Conservation (phyloP, 352 stramenopile species). For the Pythium oligandrum region DNA sequence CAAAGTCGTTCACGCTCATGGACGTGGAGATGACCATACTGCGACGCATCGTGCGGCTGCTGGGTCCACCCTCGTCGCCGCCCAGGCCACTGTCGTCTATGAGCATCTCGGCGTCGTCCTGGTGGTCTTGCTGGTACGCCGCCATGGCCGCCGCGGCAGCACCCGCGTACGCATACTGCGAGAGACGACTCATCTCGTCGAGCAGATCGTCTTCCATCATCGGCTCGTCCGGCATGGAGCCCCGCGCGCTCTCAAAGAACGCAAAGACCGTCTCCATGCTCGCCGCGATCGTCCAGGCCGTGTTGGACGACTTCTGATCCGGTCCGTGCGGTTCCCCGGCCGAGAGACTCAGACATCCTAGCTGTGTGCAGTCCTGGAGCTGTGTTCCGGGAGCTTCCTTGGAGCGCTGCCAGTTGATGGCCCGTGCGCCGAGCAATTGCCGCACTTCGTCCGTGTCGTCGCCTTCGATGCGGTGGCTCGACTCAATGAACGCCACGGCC, state of each 20-base stretch:
- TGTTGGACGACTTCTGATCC: conserved; percentile 77
- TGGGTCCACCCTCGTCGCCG: conserved; percentile 10
- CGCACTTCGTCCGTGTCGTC: conserved; percentile 69
- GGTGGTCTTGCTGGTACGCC: conserved; percentile 48
- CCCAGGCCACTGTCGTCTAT: conserved; percentile 27
- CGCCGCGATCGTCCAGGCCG: conserved; percentile 74
- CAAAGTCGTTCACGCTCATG: conserved; percentile 86
- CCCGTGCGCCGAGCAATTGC: conserved; percentile 52
- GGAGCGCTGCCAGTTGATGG: conserved; percentile 81
- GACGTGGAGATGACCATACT: conserved; percentile 82
- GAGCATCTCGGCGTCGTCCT: conserved; percentile 72
- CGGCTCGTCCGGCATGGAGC: conserved; percentile 71
- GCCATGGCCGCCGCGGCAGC: conserved; percentile 41
- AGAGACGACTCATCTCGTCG: conserved; percentile 75
- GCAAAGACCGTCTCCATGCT: conserved; percentile 84
- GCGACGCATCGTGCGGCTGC: conserved; percentile 36
- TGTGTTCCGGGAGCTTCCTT: conserved; percentile 64
- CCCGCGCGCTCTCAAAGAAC: conserved; percentile 78
- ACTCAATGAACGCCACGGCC: conserved; percentile 80
- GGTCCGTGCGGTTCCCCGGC: conserved; percentile 55
- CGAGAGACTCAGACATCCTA: conserved; percentile 74
- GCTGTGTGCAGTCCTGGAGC: conserved; percentile 61
- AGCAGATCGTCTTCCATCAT: conserved; percentile 62
- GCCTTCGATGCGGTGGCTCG: conserved; percentile 59
- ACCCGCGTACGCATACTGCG: conserved; percentile 64